Percentiles rank a stretch among this genome's conserved stretches.
Conservation (phyloP, 108 stramenopile species). For the Cyclotella baltica region DNA sequence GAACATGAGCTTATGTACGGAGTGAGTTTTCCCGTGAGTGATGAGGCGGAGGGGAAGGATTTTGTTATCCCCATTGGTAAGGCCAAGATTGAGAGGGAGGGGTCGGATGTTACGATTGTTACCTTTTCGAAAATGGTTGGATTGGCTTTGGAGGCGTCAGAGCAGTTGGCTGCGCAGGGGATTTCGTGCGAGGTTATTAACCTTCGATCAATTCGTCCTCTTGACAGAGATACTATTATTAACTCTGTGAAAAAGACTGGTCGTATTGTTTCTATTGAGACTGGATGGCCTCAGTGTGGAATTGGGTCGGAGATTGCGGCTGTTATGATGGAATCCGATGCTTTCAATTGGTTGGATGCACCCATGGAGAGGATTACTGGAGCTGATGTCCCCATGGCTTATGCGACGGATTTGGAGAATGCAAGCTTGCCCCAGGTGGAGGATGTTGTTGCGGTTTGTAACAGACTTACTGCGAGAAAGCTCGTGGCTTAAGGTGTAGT, state of each 20-base stretch:
- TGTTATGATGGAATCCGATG: slow-evolving; percentile 95
- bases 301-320: slow-evolving; percentile 98
- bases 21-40: slow-evolving; percentile 93
- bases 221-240: slow-evolving; percentile 96
- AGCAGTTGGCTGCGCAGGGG: slow-evolving; percentile 85
- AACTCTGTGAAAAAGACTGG: slow-evolving; percentile 96
- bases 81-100: slow-evolving; percentile 92
- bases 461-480: slow-evolving; percentile 88
- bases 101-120: slow-evolving; percentile 96
- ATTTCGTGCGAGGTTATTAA: slow-evolving; percentile 95
- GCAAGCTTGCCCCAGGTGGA: slow-evolving; percentile 92
- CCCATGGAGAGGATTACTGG: slow-evolving; percentile 97
- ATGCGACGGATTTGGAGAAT: slow-evolving; percentile 93
- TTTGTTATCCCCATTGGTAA: slow-evolving; percentile 93
- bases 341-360: slow-evolving; percentile 99
- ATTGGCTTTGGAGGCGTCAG: slow-evolving; percentile 92
- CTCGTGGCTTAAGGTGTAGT: slow-evolving; percentile 69
- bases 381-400: slow-evolving; percentile 99
- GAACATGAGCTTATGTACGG: slow-evolving; percentile 99
- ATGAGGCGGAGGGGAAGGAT: slow-evolving; percentile 90
- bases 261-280: slow-evolving; percentile 95
- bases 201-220: slow-evolving; percentile 92
- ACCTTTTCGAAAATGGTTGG: slow-evolving; percentile 95
- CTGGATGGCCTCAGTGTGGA: slow-evolving; percentile 98
- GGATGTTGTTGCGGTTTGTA: slow-evolving; percentile 91